Evolutionary conservation across 1,139 yeast species (phyloP), one percentile per base, ranked within the genome.

Genomic region (Lodderomyces elongisporus): DNA sequence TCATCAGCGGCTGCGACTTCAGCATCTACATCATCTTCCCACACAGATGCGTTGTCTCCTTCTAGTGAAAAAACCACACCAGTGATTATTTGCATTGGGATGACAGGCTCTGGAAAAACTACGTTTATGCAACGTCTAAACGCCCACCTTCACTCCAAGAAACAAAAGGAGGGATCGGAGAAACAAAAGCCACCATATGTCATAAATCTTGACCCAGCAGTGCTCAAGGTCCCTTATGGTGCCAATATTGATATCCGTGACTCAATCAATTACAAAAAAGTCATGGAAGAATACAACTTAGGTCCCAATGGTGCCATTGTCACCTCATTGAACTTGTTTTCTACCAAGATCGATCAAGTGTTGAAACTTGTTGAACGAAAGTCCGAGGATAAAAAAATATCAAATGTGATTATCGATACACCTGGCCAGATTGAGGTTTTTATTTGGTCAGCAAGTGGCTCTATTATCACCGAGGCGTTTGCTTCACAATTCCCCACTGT

Each of bases 261-360:
- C 58, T 85, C 97, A 1, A 87, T 93, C 39, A 91, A 93, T 54
- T 93, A 93, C 59, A 85, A 85, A 47, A 89, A 91, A 51, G 98
- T 93, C 27, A 91, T 91, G 97, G 93, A 88, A 49, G 77, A 76
- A 43, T 84, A 91, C 54, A 84, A 85, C 42, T 60, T 93, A 38
- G 99, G 99, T 0, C 99, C 99, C 7, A 93, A 93, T 54, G 99
- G 99, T 34, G 97, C 98, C 5, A 93, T 93, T 53, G 95, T 93
- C 45, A 93, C 98, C 0, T 85, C 96, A 12, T 66, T 93, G 41
- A 93, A 93, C 52, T 64, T 93, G 36, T 93, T 93, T 52, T 70
- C 96, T 33, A 93, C 99, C 17, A 93, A 93, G 58, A 87, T 93
- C 38, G 99, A 93, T 54, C 98, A 93, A 60, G 97, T 93, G 5